Conservation (phyloP, 441 rosid species). For the Bruguiera hainesii region DNA sequence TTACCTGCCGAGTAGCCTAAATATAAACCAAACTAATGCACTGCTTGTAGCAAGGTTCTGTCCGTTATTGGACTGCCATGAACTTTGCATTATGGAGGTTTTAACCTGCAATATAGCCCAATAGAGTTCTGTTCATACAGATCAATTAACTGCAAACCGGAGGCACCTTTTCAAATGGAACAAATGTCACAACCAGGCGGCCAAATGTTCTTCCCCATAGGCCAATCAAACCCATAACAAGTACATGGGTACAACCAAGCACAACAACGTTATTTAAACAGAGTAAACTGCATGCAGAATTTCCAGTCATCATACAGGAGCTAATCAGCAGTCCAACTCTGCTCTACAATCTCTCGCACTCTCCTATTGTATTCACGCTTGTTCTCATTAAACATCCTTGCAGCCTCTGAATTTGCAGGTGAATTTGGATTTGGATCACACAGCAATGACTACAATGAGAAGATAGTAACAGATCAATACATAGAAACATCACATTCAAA, state of each 20-base stretch:
- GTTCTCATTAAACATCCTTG: constrained; percentile 58
- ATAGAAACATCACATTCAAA: not conserved
- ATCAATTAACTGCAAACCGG: constrained; percentile 5
- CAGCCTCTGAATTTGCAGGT: constrained; percentile 60
- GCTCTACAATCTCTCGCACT: constrained; percentile 63
- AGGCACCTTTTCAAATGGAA: constrained; percentile 9
- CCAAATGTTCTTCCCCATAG: constrained; percentile 26
- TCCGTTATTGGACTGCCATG: too few species aligned
- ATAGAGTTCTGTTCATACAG: not conserved
- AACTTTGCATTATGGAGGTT: too few species aligned
- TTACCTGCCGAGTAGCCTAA: not conserved
- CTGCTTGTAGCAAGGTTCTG: too few species aligned
- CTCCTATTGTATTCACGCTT: constrained; percentile 58
- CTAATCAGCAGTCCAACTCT: constrained; percentile 39
- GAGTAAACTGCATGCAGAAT: constrained; percentile 11
- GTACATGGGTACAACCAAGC: not conserved
- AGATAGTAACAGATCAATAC: not conserved
- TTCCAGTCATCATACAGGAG: not conserved
- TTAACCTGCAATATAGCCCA: not conserved
- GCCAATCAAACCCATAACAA: constrained; percentile 26
- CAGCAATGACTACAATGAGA: constrained; percentile 41
- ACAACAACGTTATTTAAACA: constrained; percentile 25
- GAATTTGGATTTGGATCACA: constrained; percentile 68
- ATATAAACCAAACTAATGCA: not conserved
- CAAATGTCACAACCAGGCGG: constrained; percentile 20